These are phyloP conservation scores for Penicillium ochrochloron DNA, from an alignment of 495 filamentous ascomycete genomes.

Conservation along the genomic window DNA sequence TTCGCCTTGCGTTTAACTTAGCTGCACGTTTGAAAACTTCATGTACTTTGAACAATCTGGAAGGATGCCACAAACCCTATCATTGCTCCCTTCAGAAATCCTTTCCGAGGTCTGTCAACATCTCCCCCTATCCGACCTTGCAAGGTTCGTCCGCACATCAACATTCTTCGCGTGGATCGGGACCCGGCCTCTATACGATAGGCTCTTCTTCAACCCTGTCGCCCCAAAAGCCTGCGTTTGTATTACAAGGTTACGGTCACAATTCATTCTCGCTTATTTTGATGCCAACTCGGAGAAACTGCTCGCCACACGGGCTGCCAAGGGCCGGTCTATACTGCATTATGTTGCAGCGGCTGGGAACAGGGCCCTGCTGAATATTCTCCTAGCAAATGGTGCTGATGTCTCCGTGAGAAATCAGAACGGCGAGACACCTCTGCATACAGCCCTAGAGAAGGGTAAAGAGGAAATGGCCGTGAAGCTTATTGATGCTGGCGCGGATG, in stretches of 20 bases:
- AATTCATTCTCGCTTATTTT: background rate
- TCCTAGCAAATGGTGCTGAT: background rate
- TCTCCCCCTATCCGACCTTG: background rate
- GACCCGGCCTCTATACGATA: constrained; percentile 1
- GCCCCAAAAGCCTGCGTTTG: background rate
- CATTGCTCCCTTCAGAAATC: background rate
- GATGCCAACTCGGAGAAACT: background rate
- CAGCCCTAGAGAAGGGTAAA: background rate
- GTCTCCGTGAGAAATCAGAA: background rate
- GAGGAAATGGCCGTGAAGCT: background rate
- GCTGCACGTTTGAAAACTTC: too few relatives aligned
- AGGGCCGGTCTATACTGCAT: background rate
- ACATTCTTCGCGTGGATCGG: background rate
- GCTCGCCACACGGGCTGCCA: background rate
- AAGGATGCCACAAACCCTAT: background rate
- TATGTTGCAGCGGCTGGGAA: constrained; percentile 1
- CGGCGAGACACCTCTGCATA: background rate
- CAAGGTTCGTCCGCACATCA: background rate
- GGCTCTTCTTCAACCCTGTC: background rate
- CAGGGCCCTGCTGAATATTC: background rate
- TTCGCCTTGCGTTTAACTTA: too few relatives aligned
- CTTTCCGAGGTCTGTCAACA: constrained; percentile 1
- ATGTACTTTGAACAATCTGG: background rate
- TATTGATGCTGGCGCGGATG: constrained; percentile 3
- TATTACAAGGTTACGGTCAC: background rate